Evolutionary conservation across 768 basidiomycete species (phyloP).

Genomic region (Panellus pusillus): DNA sequence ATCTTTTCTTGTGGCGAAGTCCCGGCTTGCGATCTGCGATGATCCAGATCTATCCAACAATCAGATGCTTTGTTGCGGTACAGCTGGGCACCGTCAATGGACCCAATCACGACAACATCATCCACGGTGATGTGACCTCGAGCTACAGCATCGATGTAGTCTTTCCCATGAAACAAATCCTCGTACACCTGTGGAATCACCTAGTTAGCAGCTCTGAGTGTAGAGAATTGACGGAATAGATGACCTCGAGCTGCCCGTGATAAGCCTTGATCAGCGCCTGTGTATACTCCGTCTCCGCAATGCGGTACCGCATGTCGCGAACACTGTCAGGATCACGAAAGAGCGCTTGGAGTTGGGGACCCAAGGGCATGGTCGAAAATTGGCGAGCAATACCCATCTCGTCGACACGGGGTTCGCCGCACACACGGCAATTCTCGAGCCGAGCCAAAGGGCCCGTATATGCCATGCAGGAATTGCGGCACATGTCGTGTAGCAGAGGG

Average conservation of each 20-base stretch:
- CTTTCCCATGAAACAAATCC: slow-evolving; percentile 32
- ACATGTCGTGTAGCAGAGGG: slow-evolving; percentile 27
- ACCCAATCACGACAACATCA: slow-evolving; percentile 21
- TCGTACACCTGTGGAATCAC: neutral
- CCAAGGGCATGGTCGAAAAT: slow-evolving; percentile 33
- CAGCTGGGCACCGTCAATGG: slow-evolving; percentile 29
- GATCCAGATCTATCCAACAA: slow-evolving; percentile 29
- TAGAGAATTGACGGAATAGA: no score
- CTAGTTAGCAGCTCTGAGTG: no score
- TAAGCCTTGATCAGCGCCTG: neutral
- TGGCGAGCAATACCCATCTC: neutral
- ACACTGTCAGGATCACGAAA: slow-evolving; percentile 21
- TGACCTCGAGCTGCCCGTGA: no score
- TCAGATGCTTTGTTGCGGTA: slow-evolving; percentile 23
- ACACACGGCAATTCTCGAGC: slow-evolving; percentile 23
- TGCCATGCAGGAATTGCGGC: slow-evolving; percentile 25
- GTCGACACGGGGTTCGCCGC: slow-evolving; percentile 27
- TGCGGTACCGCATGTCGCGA: slow-evolving; percentile 17
- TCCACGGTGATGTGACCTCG: slow-evolving; percentile 23
- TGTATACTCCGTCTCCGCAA: neutral
- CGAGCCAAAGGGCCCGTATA: slow-evolving; percentile 25
- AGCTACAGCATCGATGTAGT: slow-evolving; percentile 27
- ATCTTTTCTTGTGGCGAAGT: slow-evolving; percentile 30
- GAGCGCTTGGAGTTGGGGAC: slow-evolving; percentile 37
- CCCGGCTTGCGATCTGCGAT: slow-evolving; percentile 26